Evolutionary conservation across 2,329 filamentous ascomycete genomes (phyloP), one percentile per base, ranked within the genome.

Genomic region (Nothophaeocryptopus gaeumannii): DNA sequence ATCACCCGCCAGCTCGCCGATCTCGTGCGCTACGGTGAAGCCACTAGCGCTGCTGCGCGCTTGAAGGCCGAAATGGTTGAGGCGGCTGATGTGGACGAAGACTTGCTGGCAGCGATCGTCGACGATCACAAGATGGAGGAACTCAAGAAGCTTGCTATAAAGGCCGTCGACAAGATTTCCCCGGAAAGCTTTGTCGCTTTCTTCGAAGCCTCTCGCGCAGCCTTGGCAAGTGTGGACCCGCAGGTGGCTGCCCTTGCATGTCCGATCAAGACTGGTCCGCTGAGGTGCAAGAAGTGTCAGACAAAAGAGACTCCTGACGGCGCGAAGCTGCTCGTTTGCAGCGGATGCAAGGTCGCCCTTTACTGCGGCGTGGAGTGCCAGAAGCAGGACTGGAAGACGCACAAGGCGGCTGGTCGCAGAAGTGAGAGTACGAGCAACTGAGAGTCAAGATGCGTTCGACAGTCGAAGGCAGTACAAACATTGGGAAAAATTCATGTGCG

Each of bases 361-460:
- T 49, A 49, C 39, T 49, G 47, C 29, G 33, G 41, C n/a, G 26
- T 20, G 14, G 32, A 29, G n/a, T 47, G 38, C 30, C 45, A 47
- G 38, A 45, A 34, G 20, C 20, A 38, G 35, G 12, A 38, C 33
- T 44, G 46, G 40, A 43, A 32, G 5, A 30, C 14, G 31, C 45
- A 47, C 16, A 47, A 47, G 45, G 13, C 2, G 36, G 15, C 34
- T 7, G 41, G 45, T n/a, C n/a, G n/a, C n/a, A n/a, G 12, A 47
- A 41, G 30, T 26, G 20, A 26, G 20, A 7, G 20, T 7, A 3
- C 3, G 20, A 26, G 20, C 3, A 7, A 26, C 20, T 3, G 7
- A 26, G 20, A 26, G 20, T n/a, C n/a, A n/a, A n/a, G n/a, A n/a
- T n/a, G n/a, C n/a, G n/a, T n/a, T n/a, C n/a, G n/a, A n/a, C n/a